Evolutionary conservation across 1,284 basidiomycete species (phyloP).

Genomic region (Wolfiporia cocos): DNA sequence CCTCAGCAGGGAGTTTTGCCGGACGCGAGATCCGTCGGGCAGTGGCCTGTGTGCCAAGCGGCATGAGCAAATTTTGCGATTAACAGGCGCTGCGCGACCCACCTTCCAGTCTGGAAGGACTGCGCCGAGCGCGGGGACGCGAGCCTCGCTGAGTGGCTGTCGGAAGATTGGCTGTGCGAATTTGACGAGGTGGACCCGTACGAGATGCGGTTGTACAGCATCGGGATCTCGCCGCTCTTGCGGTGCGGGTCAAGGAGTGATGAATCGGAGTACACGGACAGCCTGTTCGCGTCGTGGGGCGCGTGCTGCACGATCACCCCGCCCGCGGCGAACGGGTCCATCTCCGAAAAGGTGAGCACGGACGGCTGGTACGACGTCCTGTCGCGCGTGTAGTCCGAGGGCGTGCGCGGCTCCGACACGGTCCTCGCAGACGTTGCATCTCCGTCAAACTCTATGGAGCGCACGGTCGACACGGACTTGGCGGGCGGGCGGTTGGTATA

Average conservation of each 20-base stretch:
- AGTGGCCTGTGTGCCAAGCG: no score
- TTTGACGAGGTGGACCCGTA: slow-evolving; percentile 53
- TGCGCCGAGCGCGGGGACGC: slow-evolving; percentile 3
- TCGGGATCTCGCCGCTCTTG: slow-evolving; percentile 28
- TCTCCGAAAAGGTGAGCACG: slow-evolving; percentile 53
- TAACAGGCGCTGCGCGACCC: no score
- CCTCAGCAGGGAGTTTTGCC: neutral
- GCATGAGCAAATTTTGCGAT: no score
- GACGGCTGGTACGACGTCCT: slow-evolving; percentile 40
- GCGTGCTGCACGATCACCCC: slow-evolving; percentile 33
- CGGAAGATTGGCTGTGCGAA: slow-evolving; percentile 31
- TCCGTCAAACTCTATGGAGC: slow-evolving; percentile 32
- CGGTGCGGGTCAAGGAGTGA: slow-evolving; percentile 39
- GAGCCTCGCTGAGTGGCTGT: slow-evolving; percentile 12
- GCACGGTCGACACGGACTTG: slow-evolving; percentile 44
- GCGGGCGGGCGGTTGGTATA: slow-evolving; percentile 34
- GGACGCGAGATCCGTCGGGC: no score
- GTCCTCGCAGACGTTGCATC: slow-evolving; percentile 23
- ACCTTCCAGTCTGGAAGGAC: no score
- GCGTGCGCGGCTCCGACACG: slow-evolving; percentile 38
- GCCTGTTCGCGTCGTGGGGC: slow-evolving; percentile 33
- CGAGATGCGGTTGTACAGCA: slow-evolving; percentile 39
- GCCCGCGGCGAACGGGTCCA: slow-evolving; percentile 55
- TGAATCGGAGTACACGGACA: slow-evolving; percentile 47
- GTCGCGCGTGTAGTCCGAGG: slow-evolving; percentile 37